A percentile compares a stretch with the other conserved stretches of the same genome.
phyloP scores from a whole-genome alignment of 352 stramenopile genomes.

The Globisporangium carolinianum region DNA sequence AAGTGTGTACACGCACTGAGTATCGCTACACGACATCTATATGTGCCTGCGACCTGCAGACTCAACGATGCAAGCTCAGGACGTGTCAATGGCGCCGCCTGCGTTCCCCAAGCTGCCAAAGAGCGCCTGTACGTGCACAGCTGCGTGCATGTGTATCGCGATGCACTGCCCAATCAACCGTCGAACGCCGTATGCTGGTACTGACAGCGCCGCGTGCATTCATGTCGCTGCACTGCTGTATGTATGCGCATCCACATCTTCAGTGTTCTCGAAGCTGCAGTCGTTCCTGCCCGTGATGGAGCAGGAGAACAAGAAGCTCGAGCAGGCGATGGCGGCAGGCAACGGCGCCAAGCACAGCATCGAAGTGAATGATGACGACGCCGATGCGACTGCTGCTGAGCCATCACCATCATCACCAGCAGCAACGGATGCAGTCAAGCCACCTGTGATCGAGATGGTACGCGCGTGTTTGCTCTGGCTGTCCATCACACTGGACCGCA shows the following conservation, averaged over 20 bases:
- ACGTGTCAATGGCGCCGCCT: slow-evolving; percentile 12
- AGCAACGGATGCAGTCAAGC: slow-evolving; percentile 11
- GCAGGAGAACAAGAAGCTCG: slow-evolving; percentile 70
- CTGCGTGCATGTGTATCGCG: not conserved
- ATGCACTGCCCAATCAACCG: too few relatives aligned
- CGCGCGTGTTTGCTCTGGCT: slow-evolving; percentile 7
- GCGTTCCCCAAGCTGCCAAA: slow-evolving; percentile 47
- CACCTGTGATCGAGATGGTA: slow-evolving; percentile 74
- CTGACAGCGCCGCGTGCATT: too few relatives aligned
- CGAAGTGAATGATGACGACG: slow-evolving; percentile 31
- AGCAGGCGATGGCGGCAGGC: slow-evolving; percentile 45
- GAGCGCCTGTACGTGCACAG: slow-evolving; percentile 40
- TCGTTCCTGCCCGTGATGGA: slow-evolving; percentile 70
- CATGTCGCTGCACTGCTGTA: not conserved
- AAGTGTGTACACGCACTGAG: too few relatives aligned
- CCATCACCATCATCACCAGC: not conserved
- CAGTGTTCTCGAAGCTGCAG: slow-evolving; percentile 71
- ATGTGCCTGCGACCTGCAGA: not conserved
- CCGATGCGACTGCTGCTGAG: not conserved
- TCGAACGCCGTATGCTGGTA: too few relatives aligned
- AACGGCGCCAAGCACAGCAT: slow-evolving; percentile 68
- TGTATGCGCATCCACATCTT: not conserved
- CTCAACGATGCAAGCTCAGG: slow-evolving; percentile 4
- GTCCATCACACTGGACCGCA: not conserved
- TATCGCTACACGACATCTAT: too few relatives aligned